Conservation (phyloP, 208 protist genomes). For the Giardia muris region DNA sequence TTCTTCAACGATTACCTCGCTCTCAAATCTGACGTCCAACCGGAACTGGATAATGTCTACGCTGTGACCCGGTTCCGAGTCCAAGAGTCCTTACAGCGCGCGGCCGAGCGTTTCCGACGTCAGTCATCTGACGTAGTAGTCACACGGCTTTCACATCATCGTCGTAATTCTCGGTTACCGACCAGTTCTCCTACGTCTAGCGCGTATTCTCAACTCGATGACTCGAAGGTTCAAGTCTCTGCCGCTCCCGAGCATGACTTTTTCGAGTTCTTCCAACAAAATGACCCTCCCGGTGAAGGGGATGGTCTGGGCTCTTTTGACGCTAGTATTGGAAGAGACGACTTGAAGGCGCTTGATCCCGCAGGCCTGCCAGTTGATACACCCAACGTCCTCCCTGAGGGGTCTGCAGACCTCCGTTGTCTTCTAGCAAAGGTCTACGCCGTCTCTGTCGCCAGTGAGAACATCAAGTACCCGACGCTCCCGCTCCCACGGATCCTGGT, state of each 20-base stretch:
- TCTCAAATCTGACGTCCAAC: not conserved
- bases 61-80: not conserved
- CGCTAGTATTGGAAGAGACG: not conserved
- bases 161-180: too few relatives aligned
- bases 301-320: not conserved
- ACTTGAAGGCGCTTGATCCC: not conserved
- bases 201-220: too few relatives aligned
- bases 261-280: not conserved
- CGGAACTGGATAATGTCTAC: not conserved
- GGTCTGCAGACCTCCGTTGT: not conserved
- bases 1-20: not conserved
- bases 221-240: too few relatives aligned
- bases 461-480: not conserved
- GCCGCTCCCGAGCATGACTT: not conserved
- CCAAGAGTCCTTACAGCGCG: not conserved
- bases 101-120: not conserved
- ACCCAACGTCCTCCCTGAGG: not conserved
- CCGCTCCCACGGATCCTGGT: not conserved
- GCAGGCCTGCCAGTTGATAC: not conserved
- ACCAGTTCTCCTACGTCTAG: too few relatives aligned
- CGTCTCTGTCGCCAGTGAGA: not conserved
- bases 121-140: not conserved
- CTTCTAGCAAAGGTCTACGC: not conserved
- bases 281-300: not conserved
- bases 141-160: too few relatives aligned